Evolutionary conservation across 2,329 filamentous ascomycete genomes (phyloP), one percentile per base, ranked within the genome.

Genomic region (Chaetomium strumarium): DNA sequence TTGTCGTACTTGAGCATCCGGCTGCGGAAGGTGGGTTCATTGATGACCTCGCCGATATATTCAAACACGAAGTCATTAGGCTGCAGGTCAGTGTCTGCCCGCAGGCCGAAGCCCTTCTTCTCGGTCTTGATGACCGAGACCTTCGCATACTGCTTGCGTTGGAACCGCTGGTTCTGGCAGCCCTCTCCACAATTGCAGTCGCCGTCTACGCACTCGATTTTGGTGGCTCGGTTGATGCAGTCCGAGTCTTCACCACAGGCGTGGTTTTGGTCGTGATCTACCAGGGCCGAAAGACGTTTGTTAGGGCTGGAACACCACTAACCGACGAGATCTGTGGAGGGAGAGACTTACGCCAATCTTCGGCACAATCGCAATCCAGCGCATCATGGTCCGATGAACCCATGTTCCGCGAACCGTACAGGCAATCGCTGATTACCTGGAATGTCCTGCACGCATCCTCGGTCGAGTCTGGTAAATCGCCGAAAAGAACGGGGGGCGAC

Each of bases 11-110:
- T 87, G 37, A 90, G 75, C 84, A 95, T 96, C 56, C 93, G 89
- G 53, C 84, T 83, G 51, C 90, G 87, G 66, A 97, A 97, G 11
- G 86, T 86, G 30, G 82, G 79, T 71, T 99, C 92, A 63, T 95
- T 92, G 67, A 99, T 96, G 62, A 97, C 93, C 71, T 99, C 93
- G 62, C 93, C 93, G 62, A 99, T 92, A 69, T 99, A 99, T 72
- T 99, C 93, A 67, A 90, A 97, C 62, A 99, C 90, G 67, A 99
- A 96, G 66, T 96, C 90, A 66, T 95, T 84, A 19, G 88, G 76
- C 58, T 85, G 79, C 57, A 99, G 75, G 59, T 90, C 78, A 40
- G 75, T 73, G 70, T 97, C 86, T 51, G 91, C 82, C 52, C 93
- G 88, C 53, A 99, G 80, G 38, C 93, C 93, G 64, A 87, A 97